phyloP scores from a whole-genome alignment of 306 rosid genomes.

The Myrica gale region DNA sequence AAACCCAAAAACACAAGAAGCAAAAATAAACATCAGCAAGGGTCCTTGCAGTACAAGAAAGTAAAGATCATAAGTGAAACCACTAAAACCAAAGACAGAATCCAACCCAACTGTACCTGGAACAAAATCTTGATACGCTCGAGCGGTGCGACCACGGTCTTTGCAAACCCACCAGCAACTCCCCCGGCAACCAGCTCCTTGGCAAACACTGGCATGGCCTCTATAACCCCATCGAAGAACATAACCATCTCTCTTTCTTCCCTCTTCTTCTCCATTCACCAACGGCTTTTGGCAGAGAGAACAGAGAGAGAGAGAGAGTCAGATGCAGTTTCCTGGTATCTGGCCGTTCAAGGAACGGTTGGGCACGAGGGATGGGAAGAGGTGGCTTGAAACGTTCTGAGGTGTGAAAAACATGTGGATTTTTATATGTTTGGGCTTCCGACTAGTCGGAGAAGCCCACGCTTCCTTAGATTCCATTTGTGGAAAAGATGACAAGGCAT shows the following conservation, averaged over 20 bases:
- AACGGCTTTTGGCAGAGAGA: not conserved
- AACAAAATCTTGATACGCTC: constrained; percentile 89
- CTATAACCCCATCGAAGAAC: constrained; percentile 42
- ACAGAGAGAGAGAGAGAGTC: not conserved
- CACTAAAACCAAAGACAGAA: not conserved
- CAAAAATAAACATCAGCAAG: constrained; percentile 7
- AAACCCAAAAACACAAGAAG: constrained; percentile 14
- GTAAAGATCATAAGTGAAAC: not conserved
- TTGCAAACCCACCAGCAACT: constrained; percentile 74
- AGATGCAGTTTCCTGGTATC: not conserved
- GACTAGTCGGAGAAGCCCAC: constrained; percentile 15
- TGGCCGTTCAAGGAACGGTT: not conserved
- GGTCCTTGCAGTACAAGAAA: not conserved
- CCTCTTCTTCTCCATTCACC: constrained; percentile 43
- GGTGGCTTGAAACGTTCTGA: constrained; percentile 6
- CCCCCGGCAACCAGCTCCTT: constrained; percentile 93
- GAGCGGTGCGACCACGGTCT: constrained; percentile 82
- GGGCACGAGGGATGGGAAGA: not conserved
- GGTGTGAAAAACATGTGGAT: constrained; percentile 9
- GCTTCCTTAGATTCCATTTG: not conserved
- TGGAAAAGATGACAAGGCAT: constrained; percentile 7
- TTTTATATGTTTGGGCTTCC: constrained; percentile 31
- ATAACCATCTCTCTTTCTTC: constrained; percentile 36
- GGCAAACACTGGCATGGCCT: constrained; percentile 63
- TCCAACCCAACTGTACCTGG: constrained; percentile 45